phyloP scores from a whole-genome alignment of 768 basidiomycete species.

The Podaxis sp. region DNA sequence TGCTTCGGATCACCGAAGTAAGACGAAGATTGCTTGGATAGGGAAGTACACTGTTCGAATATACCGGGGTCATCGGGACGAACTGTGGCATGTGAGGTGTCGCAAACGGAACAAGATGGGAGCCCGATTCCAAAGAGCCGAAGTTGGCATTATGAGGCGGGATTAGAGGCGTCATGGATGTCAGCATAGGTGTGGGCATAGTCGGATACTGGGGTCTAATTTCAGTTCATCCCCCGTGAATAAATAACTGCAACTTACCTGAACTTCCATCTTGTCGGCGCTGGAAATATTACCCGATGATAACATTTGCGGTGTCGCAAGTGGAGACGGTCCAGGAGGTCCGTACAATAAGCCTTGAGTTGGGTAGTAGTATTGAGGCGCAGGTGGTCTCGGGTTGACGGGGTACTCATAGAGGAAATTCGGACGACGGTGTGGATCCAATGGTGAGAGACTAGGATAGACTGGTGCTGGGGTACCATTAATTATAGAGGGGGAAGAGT shows the following conservation, averaged over 20 bases:
- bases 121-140: slow-evolving; percentile 17
- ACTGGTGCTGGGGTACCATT: slow-evolving; percentile 1
- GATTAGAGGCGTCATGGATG: slow-evolving; percentile 7
- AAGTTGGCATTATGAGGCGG: slow-evolving; percentile 45
- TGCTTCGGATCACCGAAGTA: slow-evolving; percentile 10
- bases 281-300: slow-evolving; percentile 3
- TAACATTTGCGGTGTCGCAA: slow-evolving; percentile 6
- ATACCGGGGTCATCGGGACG: slow-evolving; percentile 6
- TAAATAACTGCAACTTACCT: slow-evolving; percentile 1
- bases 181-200: slow-evolving; percentile 9
- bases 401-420: slow-evolving; percentile 13
- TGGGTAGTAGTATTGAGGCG: slow-evolving; percentile 15
- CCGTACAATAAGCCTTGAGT: slow-evolving; percentile 13
- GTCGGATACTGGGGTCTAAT: slow-evolving; percentile 2
- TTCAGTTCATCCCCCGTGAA: background rate
- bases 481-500: slow-evolving; percentile 6
- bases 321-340: slow-evolving; percentile 6
- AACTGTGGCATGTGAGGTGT: slow-evolving; percentile 8
- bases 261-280: slow-evolving; percentile 11
- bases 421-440: slow-evolving; percentile 13
- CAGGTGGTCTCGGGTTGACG: slow-evolving; percentile 5
- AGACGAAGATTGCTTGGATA: slow-evolving; percentile 5
- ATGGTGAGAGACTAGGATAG: slow-evolving; percentile 5
- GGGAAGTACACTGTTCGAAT: slow-evolving; percentile 6
- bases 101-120: slow-evolving; percentile 8